Evolutionary conservation across 2,329 filamentous ascomycete genomes (phyloP).

Genomic region (Fusarium xylarioides): DNA sequence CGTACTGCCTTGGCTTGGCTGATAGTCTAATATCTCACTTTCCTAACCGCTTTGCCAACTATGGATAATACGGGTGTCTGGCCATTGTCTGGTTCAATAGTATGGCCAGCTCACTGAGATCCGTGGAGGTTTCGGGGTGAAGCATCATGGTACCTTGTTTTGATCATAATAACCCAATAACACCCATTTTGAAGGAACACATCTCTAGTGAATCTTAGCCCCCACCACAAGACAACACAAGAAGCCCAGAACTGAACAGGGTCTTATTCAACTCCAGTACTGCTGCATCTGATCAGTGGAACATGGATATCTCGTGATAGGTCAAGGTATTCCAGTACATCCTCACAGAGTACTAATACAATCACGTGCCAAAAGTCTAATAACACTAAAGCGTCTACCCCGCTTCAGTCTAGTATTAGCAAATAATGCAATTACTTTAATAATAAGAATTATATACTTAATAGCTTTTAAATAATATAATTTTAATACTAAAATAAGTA

Average conservation of each 20-base stretch:
- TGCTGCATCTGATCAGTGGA: neutral
- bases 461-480: no score
- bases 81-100: neutral
- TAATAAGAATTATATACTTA: no score
- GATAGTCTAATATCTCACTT: neutral
- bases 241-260: neutral
- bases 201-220: neutral
- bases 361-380: no score
- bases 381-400: no score
- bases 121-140: neutral
- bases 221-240: slow-evolving; percentile 4
- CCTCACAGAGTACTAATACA: neutral
- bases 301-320: slow-evolving; percentile 7
- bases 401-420: no score
- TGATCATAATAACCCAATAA: neutral
- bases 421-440: no score
- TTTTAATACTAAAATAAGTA: no score
- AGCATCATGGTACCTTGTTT: neutral
- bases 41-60: neutral
- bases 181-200: neutral
- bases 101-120: neutral
- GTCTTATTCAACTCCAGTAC: neutral
- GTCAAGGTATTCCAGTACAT: neutral
- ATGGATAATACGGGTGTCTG: neutral
- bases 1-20: neutral